phyloP scores from a whole-genome alignment of 2,329 filamentous ascomycete genomes.

The Penicillium sp. region DNA sequence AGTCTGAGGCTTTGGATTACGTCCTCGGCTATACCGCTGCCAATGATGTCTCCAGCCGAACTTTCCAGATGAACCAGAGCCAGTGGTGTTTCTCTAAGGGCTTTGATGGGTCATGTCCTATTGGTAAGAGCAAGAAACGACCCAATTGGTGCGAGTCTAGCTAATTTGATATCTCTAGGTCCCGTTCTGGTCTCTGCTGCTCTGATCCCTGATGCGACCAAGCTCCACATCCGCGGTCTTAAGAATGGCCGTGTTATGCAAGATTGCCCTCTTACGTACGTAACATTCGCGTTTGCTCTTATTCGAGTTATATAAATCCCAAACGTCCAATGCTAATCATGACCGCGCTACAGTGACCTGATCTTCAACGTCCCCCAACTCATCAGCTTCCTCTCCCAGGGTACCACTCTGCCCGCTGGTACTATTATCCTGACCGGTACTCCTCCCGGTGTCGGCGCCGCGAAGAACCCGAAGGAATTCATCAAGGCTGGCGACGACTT shows the following conservation, averaged over 20 bases:
- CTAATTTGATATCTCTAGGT: constrained; percentile 35
- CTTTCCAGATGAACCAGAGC: constrained; percentile 57
- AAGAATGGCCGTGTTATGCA: constrained; percentile 59
- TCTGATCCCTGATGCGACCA: constrained; percentile 36
- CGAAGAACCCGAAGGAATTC: constrained; percentile 48
- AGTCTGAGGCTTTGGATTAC: constrained; percentile 61
- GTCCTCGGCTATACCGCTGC: constrained; percentile 66
- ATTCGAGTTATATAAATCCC: background rate
- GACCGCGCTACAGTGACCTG: constrained; percentile 49
- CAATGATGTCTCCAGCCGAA: constrained; percentile 66
- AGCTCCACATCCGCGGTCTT: constrained; percentile 40
- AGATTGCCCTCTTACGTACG: constrained; percentile 49
- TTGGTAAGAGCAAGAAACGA: constrained; percentile 40
- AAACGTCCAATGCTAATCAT: constrained; percentile 14
- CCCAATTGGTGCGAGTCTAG: background rate
- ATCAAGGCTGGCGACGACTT: constrained; percentile 54
- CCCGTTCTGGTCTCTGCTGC: constrained; percentile 54
- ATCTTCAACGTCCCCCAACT: constrained; percentile 57
- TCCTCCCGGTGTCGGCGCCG: constrained; percentile 47
- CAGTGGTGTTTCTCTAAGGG: constrained; percentile 65
- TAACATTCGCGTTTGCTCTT: background rate
- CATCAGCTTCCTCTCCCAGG: constrained; percentile 46
- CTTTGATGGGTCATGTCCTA: constrained; percentile 60
- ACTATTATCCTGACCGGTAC: constrained; percentile 52
- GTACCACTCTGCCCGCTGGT: constrained; percentile 48